phyloP scores from a whole-genome alignment of 176 grass and related monocot genomes.

The Luzula sylvatica region DNA sequence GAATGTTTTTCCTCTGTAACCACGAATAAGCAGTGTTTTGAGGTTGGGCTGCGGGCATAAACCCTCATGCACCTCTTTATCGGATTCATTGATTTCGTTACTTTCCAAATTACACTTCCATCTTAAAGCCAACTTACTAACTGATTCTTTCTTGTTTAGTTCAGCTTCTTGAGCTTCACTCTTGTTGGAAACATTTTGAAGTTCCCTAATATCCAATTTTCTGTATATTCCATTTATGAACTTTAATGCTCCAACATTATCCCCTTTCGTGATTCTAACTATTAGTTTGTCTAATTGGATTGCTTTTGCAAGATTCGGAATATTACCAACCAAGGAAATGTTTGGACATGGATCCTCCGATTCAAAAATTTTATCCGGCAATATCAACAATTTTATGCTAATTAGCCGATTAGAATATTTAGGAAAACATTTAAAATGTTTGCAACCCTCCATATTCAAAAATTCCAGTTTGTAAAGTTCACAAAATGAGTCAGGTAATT shows the following conservation, averaged over 20 bases:
- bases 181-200: background rate
- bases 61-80: slow-evolving; percentile 9
- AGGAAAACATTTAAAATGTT: background rate
- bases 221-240: background rate
- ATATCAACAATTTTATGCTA: background rate
- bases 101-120: background rate
- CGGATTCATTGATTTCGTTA: background rate
- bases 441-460: background rate
- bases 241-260: background rate
- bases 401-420: background rate
- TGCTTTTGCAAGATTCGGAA: slow-evolving; percentile 5
- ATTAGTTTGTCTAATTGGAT: background rate
- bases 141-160: background rate
- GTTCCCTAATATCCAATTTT: background rate
- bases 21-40: background rate
- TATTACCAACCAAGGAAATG: slow-evolving; percentile 3
- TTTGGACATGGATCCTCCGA: background rate
- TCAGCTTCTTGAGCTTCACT: slow-evolving; percentile 1
- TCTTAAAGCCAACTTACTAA: background rate
- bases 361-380: background rate
- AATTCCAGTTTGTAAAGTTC: background rate
- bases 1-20: background rate
- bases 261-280: background rate
- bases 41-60: slow-evolving; percentile 23
- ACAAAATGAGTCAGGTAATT: slow-evolving; percentile 6